Base-by-base conservation (phyloP, 192 early-diverging fungal genomes). In the Chytriomyces hyalinus region DNA sequence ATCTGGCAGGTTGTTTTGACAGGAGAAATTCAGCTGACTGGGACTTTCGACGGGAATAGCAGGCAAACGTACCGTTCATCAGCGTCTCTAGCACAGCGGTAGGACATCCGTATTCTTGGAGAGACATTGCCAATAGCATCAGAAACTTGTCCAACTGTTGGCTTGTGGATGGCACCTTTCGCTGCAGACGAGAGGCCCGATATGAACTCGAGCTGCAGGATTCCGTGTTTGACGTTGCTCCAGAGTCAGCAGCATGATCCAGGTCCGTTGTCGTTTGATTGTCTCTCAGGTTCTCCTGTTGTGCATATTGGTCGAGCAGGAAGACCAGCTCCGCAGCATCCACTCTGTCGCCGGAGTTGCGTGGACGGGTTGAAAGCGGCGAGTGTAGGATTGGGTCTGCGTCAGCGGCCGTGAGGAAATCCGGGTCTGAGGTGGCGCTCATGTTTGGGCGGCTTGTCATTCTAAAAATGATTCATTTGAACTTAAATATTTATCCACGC, bases 51-150 rank as follows among this genome's bases (percentile, higher is more conserved):
- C 36, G 36, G 36, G 36, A 3, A 36, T 4, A 36, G 36, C 36
- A 36, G 1, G 5, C 43, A 48, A 78, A 68, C 66, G 74, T 61
- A 36, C 53, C 17, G 13, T 65, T 43, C 82, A 83, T 77, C 49
- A 78, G 79, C 22, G 65, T 63, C 60, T 61, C 60, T 15, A 83
- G 49, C 7, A 49, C 46, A 28, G 80, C 76, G 6, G 79, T 81
- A n/a, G 82, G 82, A 11, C 75, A 78, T 49, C 82, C 82, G 44
- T 83, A 83, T 36, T 64, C 79, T 49, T 80, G 73, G 24, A 81
- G 60, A 7, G 79, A 76, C 5, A 46, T 65, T 9, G 68, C 80
- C 47, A 83, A 51, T 20, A 65, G 50, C 17, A 81, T 49, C 50
- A 83, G 28, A 61, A 83, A 81, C 68, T 68, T 6, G 46, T 83